These are phyloP conservation scores for Diplocarpon mali DNA, from an alignment of 2,329 filamentous ascomycete genomes.

Conservation along the genomic window DNA sequence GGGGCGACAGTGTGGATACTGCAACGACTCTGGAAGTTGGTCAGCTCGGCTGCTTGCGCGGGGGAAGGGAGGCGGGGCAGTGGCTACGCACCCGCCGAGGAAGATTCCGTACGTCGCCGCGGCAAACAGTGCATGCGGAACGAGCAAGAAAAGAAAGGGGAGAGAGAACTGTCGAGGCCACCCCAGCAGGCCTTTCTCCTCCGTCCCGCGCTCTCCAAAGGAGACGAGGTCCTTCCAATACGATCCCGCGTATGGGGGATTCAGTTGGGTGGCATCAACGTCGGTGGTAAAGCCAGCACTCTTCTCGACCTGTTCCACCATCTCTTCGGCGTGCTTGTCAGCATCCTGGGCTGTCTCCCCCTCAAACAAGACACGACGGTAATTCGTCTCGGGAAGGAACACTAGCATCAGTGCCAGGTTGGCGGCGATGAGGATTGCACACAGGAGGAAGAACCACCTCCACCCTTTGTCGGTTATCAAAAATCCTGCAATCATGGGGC, in stretches of 20 bases:
- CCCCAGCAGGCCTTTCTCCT: conserved; percentile 10
- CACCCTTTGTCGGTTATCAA: conserved; percentile 28
- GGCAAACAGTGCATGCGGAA: conserved; percentile 15
- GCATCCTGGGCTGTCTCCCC: conserved; percentile 18
- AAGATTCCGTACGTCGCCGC: conserved; percentile 16
- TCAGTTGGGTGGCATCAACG: neutral
- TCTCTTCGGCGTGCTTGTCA: conserved; percentile 16
- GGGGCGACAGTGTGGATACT: conserved; percentile 24
- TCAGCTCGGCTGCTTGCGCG: neutral
- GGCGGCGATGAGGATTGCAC: conserved; percentile 24
- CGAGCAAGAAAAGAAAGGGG: conserved; percentile 17
- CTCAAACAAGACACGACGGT: conserved; percentile 19
- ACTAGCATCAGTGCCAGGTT: conserved; percentile 27
- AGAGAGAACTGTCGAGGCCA: conserved; percentile 17
- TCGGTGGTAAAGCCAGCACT: neutral
- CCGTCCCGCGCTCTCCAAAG: conserved; percentile 17
- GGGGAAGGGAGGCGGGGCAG: neutral
- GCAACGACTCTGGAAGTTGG: conserved; percentile 9
- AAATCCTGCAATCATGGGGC: conserved; percentile 28
- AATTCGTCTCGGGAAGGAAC: conserved; percentile 29
- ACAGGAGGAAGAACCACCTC: conserved; percentile 30
- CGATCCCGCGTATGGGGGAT: conserved; percentile 17
- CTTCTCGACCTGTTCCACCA: conserved; percentile 10
- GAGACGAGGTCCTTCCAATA: conserved; percentile 26
- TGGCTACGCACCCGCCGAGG: conserved; percentile 12